A percentile compares a stretch with the other conserved stretches of the same genome.
phyloP scores from a whole-genome alignment of 2,329 filamentous ascomycete species.

The Penicillium concentricum region DNA sequence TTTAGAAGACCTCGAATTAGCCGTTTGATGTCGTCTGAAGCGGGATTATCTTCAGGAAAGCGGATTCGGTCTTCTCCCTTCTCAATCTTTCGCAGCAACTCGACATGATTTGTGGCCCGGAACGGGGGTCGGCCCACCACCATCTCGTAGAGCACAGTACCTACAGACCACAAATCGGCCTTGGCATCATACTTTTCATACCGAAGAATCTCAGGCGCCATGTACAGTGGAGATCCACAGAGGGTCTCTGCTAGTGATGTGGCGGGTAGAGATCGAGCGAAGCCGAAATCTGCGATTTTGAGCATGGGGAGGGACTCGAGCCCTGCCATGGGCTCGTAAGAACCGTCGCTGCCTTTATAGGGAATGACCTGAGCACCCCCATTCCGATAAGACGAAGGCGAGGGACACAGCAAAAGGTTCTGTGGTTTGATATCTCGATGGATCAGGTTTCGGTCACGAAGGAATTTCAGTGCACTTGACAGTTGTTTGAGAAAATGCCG shows the following conservation, averaged over 20 bases:
- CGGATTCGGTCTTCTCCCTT: slow-evolving; percentile 80
- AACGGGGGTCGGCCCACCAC: slow-evolving; percentile 87
- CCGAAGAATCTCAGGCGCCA: slow-evolving; percentile 95
- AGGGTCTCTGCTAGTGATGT: slow-evolving; percentile 93
- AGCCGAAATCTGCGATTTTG: slow-evolving; percentile 98
- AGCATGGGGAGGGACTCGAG: slow-evolving; percentile 87
- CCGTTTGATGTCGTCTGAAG: slow-evolving; percentile 74
- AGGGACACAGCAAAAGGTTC: slow-evolving; percentile 86
- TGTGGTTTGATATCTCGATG: slow-evolving; percentile 98
- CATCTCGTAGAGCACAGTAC: slow-evolving; percentile 95
- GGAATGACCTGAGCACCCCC: slow-evolving; percentile 62
- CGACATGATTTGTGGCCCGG: slow-evolving; percentile 88
- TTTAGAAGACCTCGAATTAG: slow-evolving; percentile 80
- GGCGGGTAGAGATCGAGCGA: slow-evolving; percentile 84
- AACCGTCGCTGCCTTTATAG: slow-evolving; percentile 76
- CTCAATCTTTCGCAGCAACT: slow-evolving; percentile 88
- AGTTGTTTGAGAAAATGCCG: slow-evolving; percentile 96
- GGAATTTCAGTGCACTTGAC: slow-evolving; percentile 83
- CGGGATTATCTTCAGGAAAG: slow-evolving; percentile 71
- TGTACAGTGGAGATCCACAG: slow-evolving; percentile 94
- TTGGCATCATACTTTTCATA: slow-evolving; percentile 98
- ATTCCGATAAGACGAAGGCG: slow-evolving; percentile 67
- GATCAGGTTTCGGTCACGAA: slow-evolving; percentile 80
- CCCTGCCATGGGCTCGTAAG: slow-evolving; percentile 76
- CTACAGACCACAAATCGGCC: slow-evolving; percentile 95